These are phyloP conservation scores for Typha latifolia DNA, from an alignment of 176 grass and related monocot genomes.

Conservation along the genomic window DNA sequence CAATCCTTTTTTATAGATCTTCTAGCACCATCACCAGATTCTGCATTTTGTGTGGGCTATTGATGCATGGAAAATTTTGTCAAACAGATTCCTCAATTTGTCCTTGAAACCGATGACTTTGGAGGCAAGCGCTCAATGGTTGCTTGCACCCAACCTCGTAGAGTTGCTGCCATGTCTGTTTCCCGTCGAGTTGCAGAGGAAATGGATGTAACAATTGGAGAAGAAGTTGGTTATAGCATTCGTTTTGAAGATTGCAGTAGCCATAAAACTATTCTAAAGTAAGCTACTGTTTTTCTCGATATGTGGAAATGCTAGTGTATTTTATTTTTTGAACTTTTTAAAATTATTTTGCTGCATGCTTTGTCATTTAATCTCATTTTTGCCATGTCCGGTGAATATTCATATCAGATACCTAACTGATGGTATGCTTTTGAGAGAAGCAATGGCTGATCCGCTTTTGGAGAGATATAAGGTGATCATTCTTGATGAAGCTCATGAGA, in stretches of 20 bases:
- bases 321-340: background rate
- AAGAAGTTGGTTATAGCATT: slow-evolving; percentile 97
- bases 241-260: slow-evolving; percentile 98
- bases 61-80: background rate
- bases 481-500: slow-evolving; percentile 72
- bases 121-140: slow-evolving; percentile 55
- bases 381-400: slow-evolving; percentile 64
- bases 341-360: slow-evolving; percentile 9
- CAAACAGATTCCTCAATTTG: slow-evolving; percentile 93
- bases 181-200: slow-evolving; percentile 94
- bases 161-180: slow-evolving; percentile 93
- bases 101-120: slow-evolving; percentile 61
- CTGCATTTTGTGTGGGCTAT: no score
- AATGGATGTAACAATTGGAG: slow-evolving; percentile 94
- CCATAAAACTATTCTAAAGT: slow-evolving; percentile 96
- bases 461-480: slow-evolving; percentile 52
- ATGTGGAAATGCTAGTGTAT: background rate
- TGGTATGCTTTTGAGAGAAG: slow-evolving; percentile 61
- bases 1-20: no score
- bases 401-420: slow-evolving; percentile 99
- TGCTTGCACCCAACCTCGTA: slow-evolving; percentile 82
- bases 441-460: slow-evolving; percentile 52
- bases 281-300: slow-evolving; percentile 25
- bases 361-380: slow-evolving; percentile 31
- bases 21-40: no score